phyloP scores from a whole-genome alignment of 805 yeast species.

The Metschnikowia lunata region DNA sequence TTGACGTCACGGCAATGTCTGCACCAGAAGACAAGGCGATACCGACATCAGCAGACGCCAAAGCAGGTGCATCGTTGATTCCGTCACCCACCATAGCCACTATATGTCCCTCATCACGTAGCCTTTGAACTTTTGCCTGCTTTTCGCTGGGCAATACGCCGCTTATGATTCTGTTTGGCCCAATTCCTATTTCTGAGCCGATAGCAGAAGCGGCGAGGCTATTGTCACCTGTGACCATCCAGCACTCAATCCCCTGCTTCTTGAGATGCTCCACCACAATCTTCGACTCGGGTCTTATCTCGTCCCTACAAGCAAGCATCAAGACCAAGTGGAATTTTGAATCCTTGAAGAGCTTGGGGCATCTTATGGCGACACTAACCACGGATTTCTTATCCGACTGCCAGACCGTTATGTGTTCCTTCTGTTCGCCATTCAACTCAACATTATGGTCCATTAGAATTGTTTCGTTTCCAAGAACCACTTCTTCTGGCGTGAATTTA shows the following conservation, averaged over 20 bases:
- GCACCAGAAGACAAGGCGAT: conserved; percentile 74
- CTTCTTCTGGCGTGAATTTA: conserved; percentile 30
- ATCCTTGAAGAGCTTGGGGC: conserved; percentile 24
- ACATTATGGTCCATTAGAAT: conserved; percentile 48
- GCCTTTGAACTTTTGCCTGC: conserved; percentile 52
- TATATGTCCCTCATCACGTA: conserved; percentile 37
- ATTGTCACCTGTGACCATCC: no score
- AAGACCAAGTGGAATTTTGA: no score
- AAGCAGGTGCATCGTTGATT: conserved; percentile 78
- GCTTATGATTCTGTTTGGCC: conserved; percentile 48
- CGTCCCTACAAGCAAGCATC: no score
- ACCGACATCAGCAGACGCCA: conserved; percentile 72
- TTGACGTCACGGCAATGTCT: conserved; percentile 69
- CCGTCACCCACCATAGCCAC: conserved; percentile 83
- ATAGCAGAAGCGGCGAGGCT: conserved; percentile 68
- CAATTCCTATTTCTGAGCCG: conserved; percentile 58
- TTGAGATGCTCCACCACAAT: no score
- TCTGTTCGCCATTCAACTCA: conserved; percentile 30
- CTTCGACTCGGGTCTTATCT: no score
- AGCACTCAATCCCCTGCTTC: no score
- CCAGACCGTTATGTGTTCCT: conserved; percentile 46
- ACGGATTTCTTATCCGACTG: conserved; percentile 62
- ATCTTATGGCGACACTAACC: conserved; percentile 47
- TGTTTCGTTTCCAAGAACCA: conserved; percentile 57
- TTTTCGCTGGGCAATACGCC: conserved; percentile 74